These are phyloP conservation scores for Fusarium pilosicola DNA, from an alignment of 2,329 filamentous ascomycete genomes.

Conservation along the genomic window DNA sequence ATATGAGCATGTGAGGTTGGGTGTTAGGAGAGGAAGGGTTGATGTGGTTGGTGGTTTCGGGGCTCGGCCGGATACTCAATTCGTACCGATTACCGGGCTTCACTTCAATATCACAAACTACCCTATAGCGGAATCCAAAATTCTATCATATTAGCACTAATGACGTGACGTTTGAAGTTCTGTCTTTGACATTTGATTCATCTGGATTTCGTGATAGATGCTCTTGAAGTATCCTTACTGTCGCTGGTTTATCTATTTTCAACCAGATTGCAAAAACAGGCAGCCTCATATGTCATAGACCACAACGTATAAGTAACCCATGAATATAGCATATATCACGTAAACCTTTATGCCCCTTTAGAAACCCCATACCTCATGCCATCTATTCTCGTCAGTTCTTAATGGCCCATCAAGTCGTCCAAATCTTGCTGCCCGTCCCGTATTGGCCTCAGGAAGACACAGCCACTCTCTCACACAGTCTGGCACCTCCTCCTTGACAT, in stretches of 20 bases:
- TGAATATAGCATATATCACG: background rate
- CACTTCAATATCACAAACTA: background rate
- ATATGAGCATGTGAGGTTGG: slow-evolving; percentile 11
- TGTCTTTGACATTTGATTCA: too few species aligned
- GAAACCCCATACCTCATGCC: slow-evolving; percentile 73
- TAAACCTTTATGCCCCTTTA: background rate
- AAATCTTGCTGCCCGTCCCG: slow-evolving; percentile 68
- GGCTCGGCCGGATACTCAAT: slow-evolving; percentile 25
- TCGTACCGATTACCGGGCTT: slow-evolving; percentile 23
- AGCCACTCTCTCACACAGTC: slow-evolving; percentile 85
- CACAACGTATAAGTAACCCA: background rate
- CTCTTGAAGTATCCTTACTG: background rate
- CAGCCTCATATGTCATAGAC: background rate
- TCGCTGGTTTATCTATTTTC: background rate
- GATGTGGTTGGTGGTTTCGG: slow-evolving; percentile 25
- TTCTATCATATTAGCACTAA: background rate
- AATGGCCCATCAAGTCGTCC: slow-evolving; percentile 72
- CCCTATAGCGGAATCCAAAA: background rate
- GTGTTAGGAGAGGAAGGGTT: slow-evolving; percentile 12
- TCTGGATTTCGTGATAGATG: background rate
- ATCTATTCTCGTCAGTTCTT: slow-evolving; percentile 64
- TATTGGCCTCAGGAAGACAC: slow-evolving; percentile 81
- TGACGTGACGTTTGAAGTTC: background rate
- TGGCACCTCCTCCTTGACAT: slow-evolving; percentile 90
- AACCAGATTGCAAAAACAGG: background rate